Percentiles rank a stretch among this genome's conserved stretches.
These are phyloP conservation scores for Backusella mclennaniae DNA, from an alignment of 192 early-diverging fungal genomes.

Conservation along the genomic window DNA sequence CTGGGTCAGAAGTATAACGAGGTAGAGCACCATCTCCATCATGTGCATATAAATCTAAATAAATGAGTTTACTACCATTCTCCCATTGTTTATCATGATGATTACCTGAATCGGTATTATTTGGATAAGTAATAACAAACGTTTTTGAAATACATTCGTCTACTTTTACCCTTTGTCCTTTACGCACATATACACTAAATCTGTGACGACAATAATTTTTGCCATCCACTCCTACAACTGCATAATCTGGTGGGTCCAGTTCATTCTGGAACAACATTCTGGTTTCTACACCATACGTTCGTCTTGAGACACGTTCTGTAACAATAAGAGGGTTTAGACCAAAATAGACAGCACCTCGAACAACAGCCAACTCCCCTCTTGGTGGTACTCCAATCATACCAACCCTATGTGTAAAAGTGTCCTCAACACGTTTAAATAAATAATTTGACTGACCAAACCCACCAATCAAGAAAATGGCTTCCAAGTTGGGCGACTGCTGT, in stretches of 20 bases:
- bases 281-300: constrained; percentile 49
- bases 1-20: constrained; percentile 17
- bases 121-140: constrained; percentile 38
- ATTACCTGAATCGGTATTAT: constrained; percentile 35
- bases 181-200: constrained; percentile 45
- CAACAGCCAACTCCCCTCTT: constrained; percentile 45
- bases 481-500: constrained; percentile 35
- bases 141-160: constrained; percentile 47
- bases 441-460: constrained; percentile 53
- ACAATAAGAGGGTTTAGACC: constrained; percentile 36
- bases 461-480: constrained; percentile 53
- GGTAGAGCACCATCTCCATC: not conserved
- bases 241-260: constrained; percentile 43
- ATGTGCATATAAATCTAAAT: not conserved
- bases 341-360: constrained; percentile 49
- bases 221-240: constrained; percentile 40
- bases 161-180: constrained; percentile 42
- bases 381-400: constrained; percentile 33
- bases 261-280: constrained; percentile 43
- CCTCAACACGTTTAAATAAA: constrained; percentile 42
- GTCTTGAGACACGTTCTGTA: constrained; percentile 29
- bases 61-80: not conserved
- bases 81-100: not conserved
- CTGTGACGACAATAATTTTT: constrained; percentile 45
- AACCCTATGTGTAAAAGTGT: constrained; percentile 36